Conservation (phyloP, 75 land plant genomes). For the Cunninghamia lanceolata region DNA sequence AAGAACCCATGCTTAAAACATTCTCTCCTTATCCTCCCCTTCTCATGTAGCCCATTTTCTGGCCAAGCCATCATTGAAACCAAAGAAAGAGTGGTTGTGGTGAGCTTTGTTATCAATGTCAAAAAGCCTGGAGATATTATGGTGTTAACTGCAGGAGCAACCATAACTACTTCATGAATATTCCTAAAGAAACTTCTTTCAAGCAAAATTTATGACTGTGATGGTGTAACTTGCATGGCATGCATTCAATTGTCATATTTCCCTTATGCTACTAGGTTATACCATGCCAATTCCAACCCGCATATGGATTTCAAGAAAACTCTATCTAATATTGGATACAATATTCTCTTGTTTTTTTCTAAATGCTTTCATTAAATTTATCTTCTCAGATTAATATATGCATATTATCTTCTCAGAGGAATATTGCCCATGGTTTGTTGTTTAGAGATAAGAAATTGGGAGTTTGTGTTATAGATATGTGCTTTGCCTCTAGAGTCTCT, state of each 20-base stretch:
- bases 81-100: slow-evolving; percentile 43
- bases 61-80: too few species aligned
- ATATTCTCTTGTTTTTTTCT: neutral
- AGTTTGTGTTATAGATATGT: neutral
- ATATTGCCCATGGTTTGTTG: neutral
- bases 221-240: too few species aligned
- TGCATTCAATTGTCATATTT: too few species aligned
- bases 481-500: neutral
- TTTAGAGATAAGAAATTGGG: neutral
- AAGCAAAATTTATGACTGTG: too few species aligned
- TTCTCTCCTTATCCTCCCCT: too few species aligned
- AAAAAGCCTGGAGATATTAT: slow-evolving; percentile 79
- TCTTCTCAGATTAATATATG: neutral
- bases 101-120: slow-evolving; percentile 75
- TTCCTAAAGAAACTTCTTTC: too few species aligned
- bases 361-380: neutral
- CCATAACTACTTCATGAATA: slow-evolving; percentile 51
- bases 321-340: neutral
- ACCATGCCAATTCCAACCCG: neutral
- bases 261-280: neutral
- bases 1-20: too few species aligned
- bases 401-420: neutral
- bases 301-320: neutral
- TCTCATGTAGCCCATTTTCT: too few species aligned
- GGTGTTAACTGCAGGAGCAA: slow-evolving; percentile 87